A percentile compares a stretch with the other conserved stretches of the same genome.
Evolutionary conservation across 2,329 filamentous ascomycete genomes (phyloP).

Genomic region (Sarocladium oryzae): DNA sequence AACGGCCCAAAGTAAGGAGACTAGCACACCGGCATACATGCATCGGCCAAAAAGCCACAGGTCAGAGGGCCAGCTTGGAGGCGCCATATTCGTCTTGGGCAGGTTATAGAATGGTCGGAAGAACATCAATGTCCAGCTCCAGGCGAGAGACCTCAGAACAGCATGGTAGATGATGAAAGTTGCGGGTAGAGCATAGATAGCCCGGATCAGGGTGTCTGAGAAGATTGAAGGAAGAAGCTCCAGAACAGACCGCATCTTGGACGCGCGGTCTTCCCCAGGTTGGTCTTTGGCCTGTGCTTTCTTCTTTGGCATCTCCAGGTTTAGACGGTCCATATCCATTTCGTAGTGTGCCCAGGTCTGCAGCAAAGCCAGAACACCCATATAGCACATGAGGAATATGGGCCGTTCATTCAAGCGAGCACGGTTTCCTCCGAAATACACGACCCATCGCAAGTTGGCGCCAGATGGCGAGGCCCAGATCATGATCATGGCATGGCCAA

Average conservation of each 20-base stretch:
- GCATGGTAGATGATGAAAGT: slow-evolving; percentile 55
- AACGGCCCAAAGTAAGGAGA: slow-evolving; percentile 69
- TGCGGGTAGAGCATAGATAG: slow-evolving; percentile 33
- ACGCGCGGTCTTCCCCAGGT: slow-evolving; percentile 18
- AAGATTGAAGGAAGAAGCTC: slow-evolving; percentile 34
- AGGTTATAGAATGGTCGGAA: slow-evolving; percentile 70
- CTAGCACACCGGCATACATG: slow-evolving; percentile 55
- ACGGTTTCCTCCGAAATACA: slow-evolving; percentile 63
- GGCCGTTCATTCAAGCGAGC: slow-evolving; percentile 78
- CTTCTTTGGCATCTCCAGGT: slow-evolving; percentile 22
- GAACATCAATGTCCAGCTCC: slow-evolving; percentile 64
- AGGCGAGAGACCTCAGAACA: slow-evolving; percentile 56
- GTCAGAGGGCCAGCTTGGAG: slow-evolving; percentile 50
- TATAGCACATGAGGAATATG: slow-evolving; percentile 69
- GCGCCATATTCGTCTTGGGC: slow-evolving; percentile 62
- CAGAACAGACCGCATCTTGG: slow-evolving; percentile 27
- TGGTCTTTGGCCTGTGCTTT: slow-evolving; percentile 19
- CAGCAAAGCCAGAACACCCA: slow-evolving; percentile 60
- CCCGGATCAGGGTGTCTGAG: slow-evolving; percentile 31
- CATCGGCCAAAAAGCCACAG: slow-evolving; percentile 50
- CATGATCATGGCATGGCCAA: slow-evolving; percentile 74
- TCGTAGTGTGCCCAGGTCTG: slow-evolving; percentile 66
- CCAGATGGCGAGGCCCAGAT: slow-evolving; percentile 60
- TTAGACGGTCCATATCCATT: slow-evolving; percentile 65
- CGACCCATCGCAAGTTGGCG: slow-evolving; percentile 66